Percentiles rank a stretch among this genome's conserved stretches.
These are phyloP conservation scores for Fragaria vesca DNA, from an alignment of 306 rosid genomes.

Conservation along the genomic window DNA sequence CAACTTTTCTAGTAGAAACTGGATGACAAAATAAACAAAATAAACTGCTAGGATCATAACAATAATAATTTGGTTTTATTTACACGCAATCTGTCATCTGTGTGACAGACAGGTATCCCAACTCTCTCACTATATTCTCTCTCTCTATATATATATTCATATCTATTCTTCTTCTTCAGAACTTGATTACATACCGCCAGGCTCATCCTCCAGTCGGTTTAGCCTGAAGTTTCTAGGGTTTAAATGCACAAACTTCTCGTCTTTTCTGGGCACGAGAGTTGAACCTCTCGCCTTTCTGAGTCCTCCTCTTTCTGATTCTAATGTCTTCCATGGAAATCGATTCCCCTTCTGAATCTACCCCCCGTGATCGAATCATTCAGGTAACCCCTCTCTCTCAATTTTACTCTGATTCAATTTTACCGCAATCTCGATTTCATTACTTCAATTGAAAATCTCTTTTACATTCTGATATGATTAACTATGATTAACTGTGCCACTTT, in stretches of 20 bases:
- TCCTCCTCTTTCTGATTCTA: constrained; percentile 57
- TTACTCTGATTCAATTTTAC: background rate
- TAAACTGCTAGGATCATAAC: too few relatives aligned
- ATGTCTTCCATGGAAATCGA: constrained; percentile 63
- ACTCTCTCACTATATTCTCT: background rate
- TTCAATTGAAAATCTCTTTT: background rate
- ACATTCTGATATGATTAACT: background rate
- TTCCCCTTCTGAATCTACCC: constrained; percentile 38
- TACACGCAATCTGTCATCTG: background rate
- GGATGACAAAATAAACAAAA: too few relatives aligned
- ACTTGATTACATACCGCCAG: background rate
- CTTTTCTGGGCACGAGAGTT: constrained; percentile 38
- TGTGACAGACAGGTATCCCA: background rate
- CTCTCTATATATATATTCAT: background rate
- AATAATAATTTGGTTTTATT: too few relatives aligned
- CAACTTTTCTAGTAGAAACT: too few relatives aligned
- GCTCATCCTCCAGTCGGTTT: background rate
- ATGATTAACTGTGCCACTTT: background rate
- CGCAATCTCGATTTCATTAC: background rate
- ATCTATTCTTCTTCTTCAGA: background rate
- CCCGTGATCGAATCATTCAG: constrained; percentile 74
- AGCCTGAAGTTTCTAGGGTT: constrained; percentile 21
- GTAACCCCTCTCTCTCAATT: constrained; percentile 28
- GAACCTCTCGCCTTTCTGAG: constrained; percentile 35
- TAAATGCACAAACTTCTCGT: background rate